Evolutionary conservation across 352 stramenopile genomes (phyloP), one percentile per base, ranked within the genome.

Genomic region (Phytopythium ostracodes): DNA sequence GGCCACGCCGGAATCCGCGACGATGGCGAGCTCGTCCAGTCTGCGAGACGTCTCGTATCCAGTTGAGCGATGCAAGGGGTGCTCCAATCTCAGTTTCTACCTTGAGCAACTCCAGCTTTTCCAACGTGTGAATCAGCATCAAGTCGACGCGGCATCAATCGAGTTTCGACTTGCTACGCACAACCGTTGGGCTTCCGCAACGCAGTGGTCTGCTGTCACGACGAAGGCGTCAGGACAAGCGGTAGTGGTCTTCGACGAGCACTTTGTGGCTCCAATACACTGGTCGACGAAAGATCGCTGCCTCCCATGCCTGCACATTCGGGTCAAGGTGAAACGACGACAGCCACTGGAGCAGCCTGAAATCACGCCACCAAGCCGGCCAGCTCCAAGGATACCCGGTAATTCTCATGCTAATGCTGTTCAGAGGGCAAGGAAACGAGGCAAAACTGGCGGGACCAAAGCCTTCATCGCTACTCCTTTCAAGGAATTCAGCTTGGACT

Each of bases 221-320:
- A 24, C 49, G 42, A 24, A 36, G 42, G 0, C 20, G 14, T 0
- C 17, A 38, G 15, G 49, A 40, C 17, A 36, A 17, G 7, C 25
- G 29, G 11, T 38, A n/a, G 33, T 38, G 33, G 24, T n/a, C 5
- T 56, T 56, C 25, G 14, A 38, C 33, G 49, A 56, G 17, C 17
- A 38, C 8, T 56, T 33, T n/a, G 29, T 4, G 22, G n/a, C 49
- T 0, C 49, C 29, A 22, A 56, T 38, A 0, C 25, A 10, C 27
- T 56, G 49, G 49, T 56, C 49, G 11, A 9, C 27, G 8, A 56
- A 56, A 35, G 49, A 56, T 38, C 49, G 49, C 14, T 56, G 49
- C 49, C 29, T 42, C 29, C 49, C 49, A 17, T 15, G n/a, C 14
- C 20, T 56, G 33, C 49, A 56, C n/a, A 22, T 38, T 42, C 49